phyloP scores from a whole-genome alignment of 2,329 filamentous ascomycete species.

The Aspergillus brunneoviolaceus region DNA sequence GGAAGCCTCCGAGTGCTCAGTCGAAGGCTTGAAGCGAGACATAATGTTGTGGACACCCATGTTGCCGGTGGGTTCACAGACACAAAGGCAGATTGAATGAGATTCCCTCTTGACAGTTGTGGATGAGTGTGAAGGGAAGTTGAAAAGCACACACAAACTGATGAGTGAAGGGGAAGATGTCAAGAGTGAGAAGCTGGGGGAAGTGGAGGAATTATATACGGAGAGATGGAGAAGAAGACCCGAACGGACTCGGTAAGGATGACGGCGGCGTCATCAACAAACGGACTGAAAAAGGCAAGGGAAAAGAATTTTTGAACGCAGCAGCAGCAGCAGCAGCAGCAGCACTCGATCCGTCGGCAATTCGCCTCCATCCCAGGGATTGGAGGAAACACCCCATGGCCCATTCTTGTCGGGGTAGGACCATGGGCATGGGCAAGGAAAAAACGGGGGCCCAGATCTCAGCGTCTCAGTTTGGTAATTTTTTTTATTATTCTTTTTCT shows the following conservation, averaged over 20 bases:
- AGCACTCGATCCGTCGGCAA: constrained; percentile 12
- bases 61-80: constrained; percentile 10
- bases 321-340: neutral
- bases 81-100: neutral
- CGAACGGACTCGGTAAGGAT: constrained; percentile 8
- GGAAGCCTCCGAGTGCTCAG: constrained; percentile 35
- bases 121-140: constrained; percentile 4
- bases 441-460: constrained; percentile 34
- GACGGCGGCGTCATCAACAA: constrained; percentile 21
- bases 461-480: constrained; percentile 11
- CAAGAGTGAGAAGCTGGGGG: constrained; percentile 13
- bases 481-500: neutral
- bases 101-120: constrained; percentile 2
- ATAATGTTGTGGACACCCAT: constrained; percentile 34
- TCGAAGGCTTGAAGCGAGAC: constrained; percentile 30
- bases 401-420: constrained; percentile 15
- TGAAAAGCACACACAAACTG: constrained; percentile 2
- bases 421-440: constrained; percentile 19
- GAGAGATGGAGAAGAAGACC: constrained; percentile 10
- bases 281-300: constrained; percentile 7
- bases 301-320: constrained; percentile 6
- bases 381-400: neutral
- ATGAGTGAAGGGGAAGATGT: constrained; percentile 10
- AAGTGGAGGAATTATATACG: constrained; percentile 26
- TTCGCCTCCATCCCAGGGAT: constrained; percentile 18